Base-by-base conservation (phyloP, 108 stramenopile species). In the Asterionellopsis glacialis region DNA sequence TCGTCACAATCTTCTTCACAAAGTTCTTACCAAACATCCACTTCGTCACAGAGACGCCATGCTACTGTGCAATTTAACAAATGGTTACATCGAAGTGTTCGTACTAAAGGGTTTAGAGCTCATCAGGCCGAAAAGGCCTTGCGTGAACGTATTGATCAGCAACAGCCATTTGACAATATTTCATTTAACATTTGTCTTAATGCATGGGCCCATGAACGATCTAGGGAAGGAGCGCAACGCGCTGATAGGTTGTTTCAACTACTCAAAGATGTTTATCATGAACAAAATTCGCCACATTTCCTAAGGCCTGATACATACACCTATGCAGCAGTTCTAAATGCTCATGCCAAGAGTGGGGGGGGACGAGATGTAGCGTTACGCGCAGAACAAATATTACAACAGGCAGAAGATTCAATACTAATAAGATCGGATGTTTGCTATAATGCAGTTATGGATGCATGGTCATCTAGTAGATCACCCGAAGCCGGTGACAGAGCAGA, bases 341-440 rank as follows among this genome's bases (percentile, higher is more conserved):
- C 74, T 27, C 59, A 68, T 27, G 74, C 74, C 64, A 68, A 75
- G 45, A 56, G 67, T 26, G 44, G 59, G 25, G 63, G 63, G 1
- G 63, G 53, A 49, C 48, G 52, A 14, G 40, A 49, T 19, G 62
- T 65, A 15, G 82, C 86, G 3, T 45, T 71, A 45, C 72, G 67
- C 2, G 86, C 86, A 1, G 77, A 83, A 67, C 72, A 68, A 25
- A 53, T 87, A 11, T 66, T 87, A 21, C 42, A 74, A 25, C 72
- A 79, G 22, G 76, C 82, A 77, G 61, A 77, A 59, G 22, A 42
- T 19, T 49, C 59, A 6, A 68, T 69, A 39, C 45, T 21, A 33
- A 33, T 33, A 7, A 2, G 7, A 33, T 33, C 33, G 7, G 33
- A 33, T 33, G 33, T 33, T 33, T 33, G 33, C 9, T 48, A 48